Conservation (phyloP, 495 filamentous ascomycete genomes). For the Aspergillus sclerotioniger region DNA sequence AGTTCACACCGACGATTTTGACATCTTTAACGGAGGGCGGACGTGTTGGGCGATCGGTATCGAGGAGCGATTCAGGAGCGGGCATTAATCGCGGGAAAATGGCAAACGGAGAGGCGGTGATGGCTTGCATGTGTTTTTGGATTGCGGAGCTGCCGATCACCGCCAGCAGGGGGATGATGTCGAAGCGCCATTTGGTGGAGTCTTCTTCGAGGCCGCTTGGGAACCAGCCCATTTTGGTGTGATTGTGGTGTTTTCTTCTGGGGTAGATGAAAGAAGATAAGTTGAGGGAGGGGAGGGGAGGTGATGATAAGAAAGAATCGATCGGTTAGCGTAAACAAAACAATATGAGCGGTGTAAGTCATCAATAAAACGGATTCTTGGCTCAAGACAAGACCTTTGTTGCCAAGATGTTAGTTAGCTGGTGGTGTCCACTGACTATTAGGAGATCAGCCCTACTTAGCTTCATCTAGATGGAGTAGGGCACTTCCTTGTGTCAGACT, state of each 20-base stretch:
- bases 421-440: not conserved
- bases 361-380: not conserved
- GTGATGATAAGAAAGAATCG: not conserved
- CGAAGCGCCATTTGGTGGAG: constrained; percentile 28
- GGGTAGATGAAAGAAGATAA: not conserved
- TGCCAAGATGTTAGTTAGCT: not conserved
- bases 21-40: constrained; percentile 49
- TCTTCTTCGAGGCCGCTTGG: not conserved
- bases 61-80: constrained; percentile 61
- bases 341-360: not conserved
- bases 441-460: not conserved
- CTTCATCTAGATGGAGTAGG: not conserved
- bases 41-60: constrained; percentile 52
- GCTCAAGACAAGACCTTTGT: not conserved
- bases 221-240: constrained; percentile 8
- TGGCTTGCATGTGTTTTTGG: constrained; percentile 50
- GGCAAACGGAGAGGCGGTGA: constrained; percentile 53
- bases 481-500: not conserved
- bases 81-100: constrained; percentile 62
- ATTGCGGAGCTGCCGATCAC: constrained; percentile 60
- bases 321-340: not conserved
- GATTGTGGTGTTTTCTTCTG: not conserved
- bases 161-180: constrained; percentile 59
- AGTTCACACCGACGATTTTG: constrained; percentile 53
- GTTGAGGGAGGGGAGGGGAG: not conserved